These are phyloP conservation scores for Sechiopsis laciniata DNA, from an alignment of 306 rosid species.

Conservation along the genomic window DNA sequence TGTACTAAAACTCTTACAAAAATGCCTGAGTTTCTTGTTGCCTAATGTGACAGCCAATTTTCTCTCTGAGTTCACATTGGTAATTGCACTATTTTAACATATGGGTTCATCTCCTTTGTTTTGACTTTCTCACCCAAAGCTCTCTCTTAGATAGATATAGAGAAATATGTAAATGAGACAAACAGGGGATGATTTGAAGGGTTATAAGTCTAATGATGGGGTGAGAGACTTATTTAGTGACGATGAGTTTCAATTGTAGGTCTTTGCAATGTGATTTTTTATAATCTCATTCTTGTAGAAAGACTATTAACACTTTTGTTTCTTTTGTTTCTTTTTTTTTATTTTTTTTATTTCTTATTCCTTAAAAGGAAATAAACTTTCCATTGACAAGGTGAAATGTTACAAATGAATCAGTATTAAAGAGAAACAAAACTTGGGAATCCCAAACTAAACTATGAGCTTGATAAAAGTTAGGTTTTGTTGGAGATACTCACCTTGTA, in stretches of 20 bases:
- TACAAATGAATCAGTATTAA: background rate
- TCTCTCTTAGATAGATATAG: background rate
- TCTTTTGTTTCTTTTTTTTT: too few relatives aligned
- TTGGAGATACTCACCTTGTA: too few relatives aligned
- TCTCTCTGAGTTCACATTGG: background rate
- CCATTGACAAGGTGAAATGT: background rate
- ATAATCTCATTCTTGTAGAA: background rate
- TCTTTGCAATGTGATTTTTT: background rate
- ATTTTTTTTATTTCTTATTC: background rate
- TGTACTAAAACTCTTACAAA: background rate
- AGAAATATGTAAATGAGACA: background rate
- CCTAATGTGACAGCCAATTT: background rate
- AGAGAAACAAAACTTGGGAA: background rate
- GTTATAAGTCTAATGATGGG: background rate
- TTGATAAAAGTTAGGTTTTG: too few relatives aligned
- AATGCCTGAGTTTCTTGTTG: background rate
- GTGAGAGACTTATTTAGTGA: conserved; percentile 6
- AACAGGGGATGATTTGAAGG: background rate
- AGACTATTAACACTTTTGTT: background rate
- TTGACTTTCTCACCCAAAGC: background rate
- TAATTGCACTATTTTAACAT: background rate
- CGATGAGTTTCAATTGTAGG: background rate
- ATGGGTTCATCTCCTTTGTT: background rate
- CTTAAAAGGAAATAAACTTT: background rate
- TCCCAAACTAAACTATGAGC: background rate